Evolutionary conservation across 2,329 filamentous ascomycete species (phyloP), one percentile per base, ranked within the genome.

Genomic region (Hypoxylon sp.): DNA sequence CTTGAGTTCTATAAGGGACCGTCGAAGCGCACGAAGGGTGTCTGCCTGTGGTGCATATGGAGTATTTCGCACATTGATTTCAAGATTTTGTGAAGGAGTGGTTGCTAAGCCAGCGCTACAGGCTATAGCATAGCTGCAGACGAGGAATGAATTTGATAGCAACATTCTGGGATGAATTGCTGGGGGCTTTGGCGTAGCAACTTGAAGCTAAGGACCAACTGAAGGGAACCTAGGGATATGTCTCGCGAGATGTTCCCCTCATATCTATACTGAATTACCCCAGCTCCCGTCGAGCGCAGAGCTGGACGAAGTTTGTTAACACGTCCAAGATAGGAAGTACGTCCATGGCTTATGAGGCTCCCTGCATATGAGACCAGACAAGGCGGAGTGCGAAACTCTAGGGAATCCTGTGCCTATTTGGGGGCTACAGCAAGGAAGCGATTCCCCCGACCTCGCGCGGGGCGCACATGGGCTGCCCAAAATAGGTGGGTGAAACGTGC

Each of bases 11-110:
- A 60, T 19, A 32, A 76, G 63, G 9, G 76, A 73, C 32, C 75
- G 71, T 10, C 65, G 68, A 43, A 79, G 43, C 14, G 67, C 69
- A 19, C 46, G 58, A 2, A 76, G 50, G 2, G 75, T 75, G 38
- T 74, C 53, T 28, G 56, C 53, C 5, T 71, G 63, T 13, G 75
- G 64, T 57, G 56, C 43, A 2, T 63, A 69, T 45, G 62, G 65
- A 32, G 32, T 57, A 66, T 74, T 73, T 38, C 74, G 75, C 45
- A 73, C 70, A 28, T 71, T 63, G n/a, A 78, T 41, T 14, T n/a
- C 55, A 41, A 67, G 10, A 49, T 66, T 63, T 17, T 60, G 41
- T 17, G 55, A 46, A 14, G 64, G 23, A 14, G 50, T 51, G 1
- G 61, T 41, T 11, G 67, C 60, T 17, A 57, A 34, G n/a, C 51